Base-by-base conservation (phyloP, 345 rosid genomes). In the Conringia planisiliqua region DNA sequence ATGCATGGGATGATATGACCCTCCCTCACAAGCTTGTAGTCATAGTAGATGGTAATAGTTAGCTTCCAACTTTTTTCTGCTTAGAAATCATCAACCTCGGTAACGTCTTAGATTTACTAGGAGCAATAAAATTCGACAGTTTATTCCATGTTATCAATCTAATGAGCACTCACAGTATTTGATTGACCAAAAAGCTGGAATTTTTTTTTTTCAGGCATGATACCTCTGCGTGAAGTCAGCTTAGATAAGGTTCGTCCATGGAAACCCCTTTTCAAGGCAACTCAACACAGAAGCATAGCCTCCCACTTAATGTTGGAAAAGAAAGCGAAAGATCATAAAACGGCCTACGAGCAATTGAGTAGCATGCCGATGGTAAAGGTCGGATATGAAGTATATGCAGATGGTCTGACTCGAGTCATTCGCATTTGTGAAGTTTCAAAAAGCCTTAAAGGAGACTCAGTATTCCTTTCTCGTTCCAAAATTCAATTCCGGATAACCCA, bases 321-420 rank as follows among this genome's bases (percentile, higher is more conserved):
- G 78, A 84, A 75, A 42, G 55, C 59, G 52, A 79, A 75, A 78
- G 82, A 77, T 72, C 81, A 75, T 50, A 87, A 80, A 82, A 68
- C 69, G 54, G 59, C 71, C 75, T 64, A 71, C 54, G 74, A 73
- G 68, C 83, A 83, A 79, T 54, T 62, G 55, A 76, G 80, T 55
- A 82, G 78, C 77, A 68, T 71, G 68, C 89, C 86, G 39, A 80
- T 73, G 68, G 83, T 78, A 67, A 85, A 85, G 80, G 82, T 87
- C 50, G 98, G 97, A 18, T 94, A 89, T 82, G 96, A 94, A 85
- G 90, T 94, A 74, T 89, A 88, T 84, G 95, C 98, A 22, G 93
- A 91, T 70, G 97, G 98, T 79, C 87, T 82, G 24, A 89, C 88
- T 30, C 86, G 98, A 46, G 93, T 94, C 69, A 76, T 94, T 75